Base-by-base conservation (phyloP, 2,329 filamentous ascomycete species). In the Arthrobotrys megalospora region DNA sequence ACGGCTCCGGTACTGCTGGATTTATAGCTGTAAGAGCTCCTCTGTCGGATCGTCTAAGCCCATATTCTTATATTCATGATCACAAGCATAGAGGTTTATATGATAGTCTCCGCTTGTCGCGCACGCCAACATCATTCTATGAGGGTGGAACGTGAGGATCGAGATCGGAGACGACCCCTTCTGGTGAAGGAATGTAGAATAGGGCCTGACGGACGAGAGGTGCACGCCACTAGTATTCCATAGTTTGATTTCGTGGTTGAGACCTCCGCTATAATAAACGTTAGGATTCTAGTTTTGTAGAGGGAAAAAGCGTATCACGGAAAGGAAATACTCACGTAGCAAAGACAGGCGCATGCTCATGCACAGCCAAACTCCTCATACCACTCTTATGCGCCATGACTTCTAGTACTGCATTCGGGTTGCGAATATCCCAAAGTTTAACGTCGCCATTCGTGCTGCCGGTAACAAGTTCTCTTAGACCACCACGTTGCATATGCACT, bases 331-430 rank as follows among this genome's bases (percentile, higher is more conserved):
- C 91, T 88, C 91, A 94, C 92, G 94, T 90, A 81, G 93, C 93
- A 86, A 99, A 97, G 11, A 99, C 94, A 28, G 96, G 96, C 67
- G 97, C 90, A 85, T 99, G 96, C 85, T 99, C 96, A 84, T 99
- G 96, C 48, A 96, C 94, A 83, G 92, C 96, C 72, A 97, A 88
- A 16, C 93, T 97, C 69, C 94, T 90, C 78, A 97, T 88, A 7
- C 91, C 92, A 82, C 94, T 91, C 77, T 88, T 90, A 2, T 93
- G 95, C 6, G 92, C 90, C 82, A 90, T 88, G 82, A 95, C 91
- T 1, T 90, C 90, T 77, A 91, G 90, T 63, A 97, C 87, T 4
- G 92, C 91, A 81, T 88, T 88, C 80, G 96, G 92, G 90, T 93
- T 93, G 60, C 96, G 90, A 63, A 99, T 93, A 84, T 99, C 96